Percentiles rank a stretch among this genome's conserved stretches.
These are phyloP conservation scores for Puya raimondii DNA, from an alignment of 176 grass and related monocot species.

Conservation along the genomic window DNA sequence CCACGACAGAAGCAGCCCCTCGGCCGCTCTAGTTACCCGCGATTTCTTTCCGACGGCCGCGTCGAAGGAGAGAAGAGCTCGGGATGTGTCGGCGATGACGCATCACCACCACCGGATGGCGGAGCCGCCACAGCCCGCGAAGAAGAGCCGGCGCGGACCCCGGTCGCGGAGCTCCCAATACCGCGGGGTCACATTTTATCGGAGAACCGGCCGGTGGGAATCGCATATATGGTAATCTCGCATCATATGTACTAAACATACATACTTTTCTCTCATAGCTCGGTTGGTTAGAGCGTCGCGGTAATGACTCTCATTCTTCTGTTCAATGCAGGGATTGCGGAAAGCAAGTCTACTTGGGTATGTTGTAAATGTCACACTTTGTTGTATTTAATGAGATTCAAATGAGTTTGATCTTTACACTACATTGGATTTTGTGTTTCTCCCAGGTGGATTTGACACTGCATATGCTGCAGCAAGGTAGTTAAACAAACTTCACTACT, in stretches of 20 bases:
- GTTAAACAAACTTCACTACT: not conserved
- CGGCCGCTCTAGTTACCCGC: conserved; percentile 25
- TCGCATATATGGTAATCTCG: conserved; percentile 53
- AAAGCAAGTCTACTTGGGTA: conserved; percentile 80
- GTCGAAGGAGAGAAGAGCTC: not conserved
- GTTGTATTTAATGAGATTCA: too few species aligned
- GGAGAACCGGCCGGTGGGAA: conserved; percentile 65
- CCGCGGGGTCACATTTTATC: conserved; percentile 80
- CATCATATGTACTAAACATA: not conserved
- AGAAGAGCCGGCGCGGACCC: conserved; percentile 56
- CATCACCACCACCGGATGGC: not conserved
- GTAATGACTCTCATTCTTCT: not conserved
- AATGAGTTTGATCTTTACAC: not conserved
- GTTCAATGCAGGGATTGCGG: conserved; percentile 51
- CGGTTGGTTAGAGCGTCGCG: not conserved
- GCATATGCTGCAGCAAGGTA: conserved; percentile 57
- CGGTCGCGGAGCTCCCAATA: conserved; percentile 72
- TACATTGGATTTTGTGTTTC: not conserved
- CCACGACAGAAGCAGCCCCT: not conserved
- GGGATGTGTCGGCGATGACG: not conserved
- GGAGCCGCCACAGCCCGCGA: conserved; percentile 16
- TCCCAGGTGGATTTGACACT: conserved; percentile 45
- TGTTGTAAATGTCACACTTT: conserved; percentile 2
- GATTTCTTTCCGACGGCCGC: conserved; percentile 44
- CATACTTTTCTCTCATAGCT: not conserved